Percentiles rank a stretch among this genome's conserved stretches.
phyloP scores from a whole-genome alignment of 2,329 filamentous ascomycete species.

The Phialophora chinensis region DNA sequence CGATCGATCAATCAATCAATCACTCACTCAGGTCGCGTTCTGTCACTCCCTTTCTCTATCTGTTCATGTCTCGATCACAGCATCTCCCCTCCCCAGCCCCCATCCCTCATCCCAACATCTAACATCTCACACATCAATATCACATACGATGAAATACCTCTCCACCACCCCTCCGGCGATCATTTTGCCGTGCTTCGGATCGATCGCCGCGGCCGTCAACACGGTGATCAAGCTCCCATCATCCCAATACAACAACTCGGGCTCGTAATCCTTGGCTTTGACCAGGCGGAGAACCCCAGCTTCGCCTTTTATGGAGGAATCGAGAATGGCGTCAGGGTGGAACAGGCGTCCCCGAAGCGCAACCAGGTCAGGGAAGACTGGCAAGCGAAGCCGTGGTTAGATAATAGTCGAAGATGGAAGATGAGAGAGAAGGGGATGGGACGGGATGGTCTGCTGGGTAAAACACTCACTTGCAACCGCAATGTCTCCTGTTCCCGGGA shows the following conservation, averaged over 20 bases:
- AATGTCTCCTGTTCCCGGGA: conserved; percentile 30
- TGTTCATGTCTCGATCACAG: background rate
- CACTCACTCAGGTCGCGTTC: background rate
- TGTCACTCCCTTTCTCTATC: background rate
- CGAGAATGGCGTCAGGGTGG: conserved; percentile 16
- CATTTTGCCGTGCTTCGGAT: conserved; percentile 18
- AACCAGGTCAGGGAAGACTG: conserved; percentile 29
- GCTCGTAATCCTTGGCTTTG: conserved; percentile 30
- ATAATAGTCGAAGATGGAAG: background rate
- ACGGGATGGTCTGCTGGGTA: background rate
- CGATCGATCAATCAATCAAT: background rate
- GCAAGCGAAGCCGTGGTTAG: background rate
- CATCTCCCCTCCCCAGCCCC: background rate
- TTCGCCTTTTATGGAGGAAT: conserved; percentile 13
- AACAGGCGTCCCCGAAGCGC: conserved; percentile 7
- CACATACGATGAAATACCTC: conserved; percentile 31
- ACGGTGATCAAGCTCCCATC: conserved; percentile 29
- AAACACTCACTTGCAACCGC: conserved; percentile 27
- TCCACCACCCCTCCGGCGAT: conserved; percentile 33
- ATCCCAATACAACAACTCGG: conserved; percentile 33
- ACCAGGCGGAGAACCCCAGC: conserved; percentile 31
- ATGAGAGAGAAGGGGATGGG: background rate
- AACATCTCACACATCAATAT: conserved; percentile 12
- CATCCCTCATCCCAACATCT: background rate
- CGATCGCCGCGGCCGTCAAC: conserved; percentile 31